phyloP scores from a whole-genome alignment of 108 stramenopile species.

The Phaeodactylum tricornutum region DNA sequence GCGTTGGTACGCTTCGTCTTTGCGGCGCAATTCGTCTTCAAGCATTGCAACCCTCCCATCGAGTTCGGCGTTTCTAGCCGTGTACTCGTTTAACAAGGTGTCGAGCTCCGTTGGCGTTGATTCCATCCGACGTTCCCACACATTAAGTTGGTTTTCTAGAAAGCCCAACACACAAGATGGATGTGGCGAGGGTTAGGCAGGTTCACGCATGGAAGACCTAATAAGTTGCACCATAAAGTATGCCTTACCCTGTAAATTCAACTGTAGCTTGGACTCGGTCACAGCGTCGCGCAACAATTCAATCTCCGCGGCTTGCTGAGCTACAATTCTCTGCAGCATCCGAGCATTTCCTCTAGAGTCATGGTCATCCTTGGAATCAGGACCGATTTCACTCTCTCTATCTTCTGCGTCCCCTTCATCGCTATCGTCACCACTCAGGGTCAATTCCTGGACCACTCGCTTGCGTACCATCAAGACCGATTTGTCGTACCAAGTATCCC shows the following conservation, averaged over 20 bases:
- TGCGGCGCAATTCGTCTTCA: conserved; percentile 19
- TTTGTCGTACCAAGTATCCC: conserved; percentile 35
- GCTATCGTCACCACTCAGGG: conserved; percentile 23
- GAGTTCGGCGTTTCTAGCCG: conserved; percentile 35
- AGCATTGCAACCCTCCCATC: conserved; percentile 35
- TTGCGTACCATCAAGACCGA: conserved; percentile 53
- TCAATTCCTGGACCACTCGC: conserved; percentile 49
- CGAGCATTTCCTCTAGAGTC: conserved; percentile 1
- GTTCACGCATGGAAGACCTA: no score
- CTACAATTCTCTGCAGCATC: conserved; percentile 42
- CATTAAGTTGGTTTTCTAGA: conserved; percentile 30
- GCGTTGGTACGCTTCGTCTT: conserved; percentile 22
- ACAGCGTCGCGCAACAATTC: conserved; percentile 34
- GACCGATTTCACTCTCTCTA: conserved; percentile 7
- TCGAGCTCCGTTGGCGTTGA: conserved; percentile 56
- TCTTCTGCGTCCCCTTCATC: conserved; percentile 30
- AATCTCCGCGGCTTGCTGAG: conserved; percentile 53
- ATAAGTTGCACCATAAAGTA: background rate
- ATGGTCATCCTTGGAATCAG: conserved; percentile 3
- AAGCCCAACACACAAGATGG: background rate
- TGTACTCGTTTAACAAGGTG: conserved; percentile 49
- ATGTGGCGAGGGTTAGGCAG: background rate
- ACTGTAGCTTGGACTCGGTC: background rate
- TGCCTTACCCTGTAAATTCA: conserved; percentile 4
- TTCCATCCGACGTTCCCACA: conserved; percentile 48